These are phyloP conservation scores for Russula olivacea DNA, from an alignment of 768 basidiomycete genomes.

Conservation along the genomic window DNA sequence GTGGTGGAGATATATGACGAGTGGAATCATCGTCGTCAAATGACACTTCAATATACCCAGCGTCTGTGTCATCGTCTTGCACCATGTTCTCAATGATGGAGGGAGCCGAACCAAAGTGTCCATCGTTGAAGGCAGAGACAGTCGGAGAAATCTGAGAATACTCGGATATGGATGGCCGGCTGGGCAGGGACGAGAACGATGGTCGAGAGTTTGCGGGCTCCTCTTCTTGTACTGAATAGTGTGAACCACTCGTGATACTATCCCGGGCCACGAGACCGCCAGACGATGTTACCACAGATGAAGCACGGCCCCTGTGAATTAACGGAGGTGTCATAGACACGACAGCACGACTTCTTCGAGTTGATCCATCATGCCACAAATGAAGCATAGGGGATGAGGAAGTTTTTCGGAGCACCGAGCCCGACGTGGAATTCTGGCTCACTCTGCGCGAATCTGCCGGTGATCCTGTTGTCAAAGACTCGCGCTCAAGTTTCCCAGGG, in stretches of 20 bases:
- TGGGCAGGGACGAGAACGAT: slow-evolving; percentile 43
- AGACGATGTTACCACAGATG: slow-evolving; percentile 4
- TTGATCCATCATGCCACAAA: slow-evolving; percentile 14
- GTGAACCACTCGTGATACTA: slow-evolving; percentile 25
- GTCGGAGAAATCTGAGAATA: slow-evolving; percentile 71
- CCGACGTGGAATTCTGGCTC: slow-evolving; percentile 17
- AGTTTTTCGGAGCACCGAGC: slow-evolving; percentile 38
- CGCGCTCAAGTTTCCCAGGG: slow-evolving; percentile 50
- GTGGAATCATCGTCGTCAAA: slow-evolving; percentile 9
- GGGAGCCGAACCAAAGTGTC: slow-evolving; percentile 32
- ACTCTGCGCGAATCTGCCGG: slow-evolving; percentile 20
- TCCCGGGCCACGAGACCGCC: slow-evolving; percentile 8
- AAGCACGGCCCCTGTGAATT: slow-evolving; percentile 9
- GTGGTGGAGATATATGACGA: slow-evolving; percentile 25
- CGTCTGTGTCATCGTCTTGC: slow-evolving; percentile 14
- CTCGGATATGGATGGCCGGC: slow-evolving; percentile 55
- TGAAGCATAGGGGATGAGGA: slow-evolving; percentile 40
- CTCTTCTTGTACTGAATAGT: slow-evolving; percentile 21
- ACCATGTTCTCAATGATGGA: slow-evolving; percentile 27
- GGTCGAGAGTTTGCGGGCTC: slow-evolving; percentile 38
- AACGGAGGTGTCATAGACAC: slow-evolving; percentile 25
- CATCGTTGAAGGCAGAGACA: slow-evolving; percentile 74
- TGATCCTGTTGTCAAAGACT: slow-evolving; percentile 42
- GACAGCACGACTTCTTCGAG: slow-evolving; percentile 15
- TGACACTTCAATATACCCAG: neutral